Evolutionary conservation across 164 flowering plant genomes (phyloP).

Genomic region (Vitis labrusca): DNA sequence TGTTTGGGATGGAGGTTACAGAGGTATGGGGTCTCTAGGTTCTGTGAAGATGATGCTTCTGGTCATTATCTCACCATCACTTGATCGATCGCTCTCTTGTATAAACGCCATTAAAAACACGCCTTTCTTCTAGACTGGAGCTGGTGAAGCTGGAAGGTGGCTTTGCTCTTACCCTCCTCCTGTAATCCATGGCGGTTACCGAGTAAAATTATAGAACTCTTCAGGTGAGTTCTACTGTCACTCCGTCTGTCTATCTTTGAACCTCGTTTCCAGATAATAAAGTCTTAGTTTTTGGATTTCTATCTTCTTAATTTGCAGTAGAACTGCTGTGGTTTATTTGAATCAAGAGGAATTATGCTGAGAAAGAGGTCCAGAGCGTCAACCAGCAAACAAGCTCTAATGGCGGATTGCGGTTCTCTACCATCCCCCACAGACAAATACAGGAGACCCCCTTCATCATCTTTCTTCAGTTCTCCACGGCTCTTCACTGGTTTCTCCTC

Average conservation of each 20-base stretch:
- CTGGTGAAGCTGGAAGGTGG: conserved; percentile 9
- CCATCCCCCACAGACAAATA: conserved; percentile 34
- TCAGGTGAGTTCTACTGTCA: conserved; percentile 2
- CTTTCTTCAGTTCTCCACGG: conserved; percentile 58
- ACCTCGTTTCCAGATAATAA: neutral
- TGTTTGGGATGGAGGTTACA: conserved; percentile 15
- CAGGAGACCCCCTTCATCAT: conserved; percentile 38
- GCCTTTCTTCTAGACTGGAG: neutral
- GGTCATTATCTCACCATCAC: neutral
- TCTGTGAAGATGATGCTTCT: conserved; percentile 8
- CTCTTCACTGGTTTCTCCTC: conserved; percentile 45
- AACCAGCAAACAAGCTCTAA: conserved; percentile 22
- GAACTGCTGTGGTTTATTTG: neutral
- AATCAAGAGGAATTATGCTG: conserved; percentile 9
- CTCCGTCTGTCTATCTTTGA: conserved; percentile 2
- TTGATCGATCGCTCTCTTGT: neutral
- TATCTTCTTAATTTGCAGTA: conserved; percentile 11
- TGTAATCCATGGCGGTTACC: conserved; percentile 7
- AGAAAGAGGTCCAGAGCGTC: conserved; percentile 19
- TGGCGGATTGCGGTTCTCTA: conserved; percentile 43
- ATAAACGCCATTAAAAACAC: neutral
- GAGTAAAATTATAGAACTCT: neutral
- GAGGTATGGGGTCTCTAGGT: conserved; percentile 15
- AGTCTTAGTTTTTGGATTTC: neutral
- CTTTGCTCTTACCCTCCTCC: neutral